Evolutionary conservation across 208 protist genomes (phyloP).

Genomic region (Crithidia thermophila): DNA sequence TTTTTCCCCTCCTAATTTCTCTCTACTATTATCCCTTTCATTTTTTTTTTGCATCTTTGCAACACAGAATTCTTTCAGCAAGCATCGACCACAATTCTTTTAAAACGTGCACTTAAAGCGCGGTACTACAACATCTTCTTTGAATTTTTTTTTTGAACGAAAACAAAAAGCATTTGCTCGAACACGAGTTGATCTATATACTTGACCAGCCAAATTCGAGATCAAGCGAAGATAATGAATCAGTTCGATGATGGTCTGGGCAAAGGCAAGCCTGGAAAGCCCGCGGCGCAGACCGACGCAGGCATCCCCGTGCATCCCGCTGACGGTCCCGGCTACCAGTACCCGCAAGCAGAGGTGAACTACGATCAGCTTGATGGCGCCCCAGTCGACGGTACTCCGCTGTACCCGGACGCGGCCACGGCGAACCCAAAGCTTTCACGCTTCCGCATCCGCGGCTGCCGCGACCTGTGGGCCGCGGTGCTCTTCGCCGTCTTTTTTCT

Average conservation of each 20-base stretch:
- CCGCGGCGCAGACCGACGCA: constrained; percentile 1
- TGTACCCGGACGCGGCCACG: constrained; percentile 53
- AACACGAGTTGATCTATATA: neutral
- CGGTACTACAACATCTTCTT: too few species aligned
- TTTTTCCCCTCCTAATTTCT: too few species aligned
- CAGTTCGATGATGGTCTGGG: neutral
- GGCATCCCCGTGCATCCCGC: constrained; percentile 8
- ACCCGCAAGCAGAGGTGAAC: constrained; percentile 48
- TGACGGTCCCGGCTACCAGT: constrained; percentile 4
- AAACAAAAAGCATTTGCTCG: too few species aligned
- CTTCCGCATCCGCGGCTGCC: constrained; percentile 64
- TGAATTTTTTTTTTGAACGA: too few species aligned
- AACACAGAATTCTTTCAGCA: too few species aligned
- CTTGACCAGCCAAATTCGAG: neutral
- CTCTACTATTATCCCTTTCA: too few species aligned
- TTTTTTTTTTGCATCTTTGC: too few species aligned
- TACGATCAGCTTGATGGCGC: constrained; percentile 29
- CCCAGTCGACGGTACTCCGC: constrained; percentile 54
- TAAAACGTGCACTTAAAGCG: too few species aligned
- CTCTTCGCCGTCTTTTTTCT: constrained; percentile 57
- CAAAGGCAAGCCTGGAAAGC: constrained; percentile 10
- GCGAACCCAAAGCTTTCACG: constrained; percentile 53
- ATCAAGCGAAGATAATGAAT: neutral
- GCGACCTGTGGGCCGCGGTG: constrained; percentile 79
- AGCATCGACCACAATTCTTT: too few species aligned